Percentiles rank a stretch among this genome's conserved stretches.
Conservation (phyloP, 352 stramenopile genomes). For the Phytophthora tentaculata region DNA sequence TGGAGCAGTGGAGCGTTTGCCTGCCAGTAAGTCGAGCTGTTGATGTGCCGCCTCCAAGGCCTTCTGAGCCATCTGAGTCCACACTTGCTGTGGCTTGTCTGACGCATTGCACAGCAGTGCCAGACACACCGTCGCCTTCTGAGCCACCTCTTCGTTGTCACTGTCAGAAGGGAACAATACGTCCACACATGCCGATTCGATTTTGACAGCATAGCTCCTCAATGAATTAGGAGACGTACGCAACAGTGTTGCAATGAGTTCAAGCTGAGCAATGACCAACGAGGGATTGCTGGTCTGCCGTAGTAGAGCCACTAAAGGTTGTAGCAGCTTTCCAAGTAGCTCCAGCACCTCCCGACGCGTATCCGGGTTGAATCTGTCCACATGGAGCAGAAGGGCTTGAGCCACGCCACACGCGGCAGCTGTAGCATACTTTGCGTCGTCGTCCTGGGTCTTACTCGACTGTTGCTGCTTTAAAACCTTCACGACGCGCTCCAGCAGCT, state of each 20-base stretch:
- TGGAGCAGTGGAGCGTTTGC: conserved; percentile 44
- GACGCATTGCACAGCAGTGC: conserved; percentile 62
- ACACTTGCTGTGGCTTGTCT: conserved; percentile 63
- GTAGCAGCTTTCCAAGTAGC: conserved; percentile 64
- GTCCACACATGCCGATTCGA: conserved; percentile 56
- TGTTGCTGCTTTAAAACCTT: conserved; percentile 77
- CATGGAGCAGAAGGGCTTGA: conserved; percentile 50
- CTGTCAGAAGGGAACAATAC: conserved; percentile 33
- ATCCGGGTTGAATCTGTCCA: conserved; percentile 62
- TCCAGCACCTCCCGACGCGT: conserved; percentile 69
- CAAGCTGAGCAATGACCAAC: conserved; percentile 39
- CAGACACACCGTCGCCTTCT: conserved; percentile 49
- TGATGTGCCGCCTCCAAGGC: conserved; percentile 64
- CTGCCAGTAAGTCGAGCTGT: conserved; percentile 69
- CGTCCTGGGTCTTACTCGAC: conserved; percentile 27
- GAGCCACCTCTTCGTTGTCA: conserved; percentile 24
- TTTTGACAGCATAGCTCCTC: conserved; percentile 64
- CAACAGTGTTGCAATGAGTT: conserved; percentile 56
- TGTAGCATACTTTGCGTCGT: conserved; percentile 38
- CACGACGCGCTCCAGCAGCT: conserved; percentile 70
- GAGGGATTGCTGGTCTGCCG: conserved; percentile 21
- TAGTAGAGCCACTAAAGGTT: conserved; percentile 54
- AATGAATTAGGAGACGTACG: conserved; percentile 61
- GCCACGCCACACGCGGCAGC: conserved; percentile 53
- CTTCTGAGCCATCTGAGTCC: conserved; percentile 73